phyloP scores from a whole-genome alignment of 257 asterid genomes.

The Plectranthus barbatus region DNA sequence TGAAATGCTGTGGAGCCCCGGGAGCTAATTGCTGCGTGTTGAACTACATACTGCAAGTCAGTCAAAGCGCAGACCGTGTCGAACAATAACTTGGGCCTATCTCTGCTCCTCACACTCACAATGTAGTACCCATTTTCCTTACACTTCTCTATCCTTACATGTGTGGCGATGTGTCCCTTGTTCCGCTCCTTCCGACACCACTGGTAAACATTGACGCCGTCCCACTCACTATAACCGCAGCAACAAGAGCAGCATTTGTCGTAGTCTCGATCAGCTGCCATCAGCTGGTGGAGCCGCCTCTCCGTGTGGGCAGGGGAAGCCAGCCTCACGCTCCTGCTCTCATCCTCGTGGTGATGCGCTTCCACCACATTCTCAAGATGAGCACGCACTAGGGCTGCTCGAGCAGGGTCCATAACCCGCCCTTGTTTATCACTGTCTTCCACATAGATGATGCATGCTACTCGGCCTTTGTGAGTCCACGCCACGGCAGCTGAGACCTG shows the following conservation, averaged over 20 bases:
- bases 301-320: slow-evolving; percentile 60
- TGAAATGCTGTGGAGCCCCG: slow-evolving; percentile 61
- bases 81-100: slow-evolving; percentile 65
- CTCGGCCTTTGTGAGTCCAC: slow-evolving; percentile 79
- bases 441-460: slow-evolving; percentile 57
- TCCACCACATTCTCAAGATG: slow-evolving; percentile 70
- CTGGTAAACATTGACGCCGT: slow-evolving; percentile 23
- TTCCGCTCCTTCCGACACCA: slow-evolving; percentile 14
- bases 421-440: slow-evolving; percentile 24
- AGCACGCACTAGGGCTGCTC: slow-evolving; percentile 43
- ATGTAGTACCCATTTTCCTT: slow-evolving; percentile 48
- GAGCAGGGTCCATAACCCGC: slow-evolving; percentile 34
- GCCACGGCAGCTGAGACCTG: slow-evolving; percentile 65
- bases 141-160: slow-evolving; percentile 50
- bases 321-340: slow-evolving; percentile 51
- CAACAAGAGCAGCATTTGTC: slow-evolving; percentile 56
- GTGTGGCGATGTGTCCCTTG: slow-evolving; percentile 41
- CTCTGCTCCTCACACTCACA: slow-evolving; percentile 55
- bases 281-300: slow-evolving; percentile 92
- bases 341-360: slow-evolving; percentile 61
- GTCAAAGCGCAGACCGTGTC: slow-evolving; percentile 74
- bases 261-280: slow-evolving; percentile 73
- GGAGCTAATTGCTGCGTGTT: slow-evolving; percentile 75
- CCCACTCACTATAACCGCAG: slow-evolving; percentile 26
- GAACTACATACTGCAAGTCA: slow-evolving; percentile 60